Evolutionary conservation across 768 basidiomycete species (phyloP).

Genomic region (Zangia roseola): DNA sequence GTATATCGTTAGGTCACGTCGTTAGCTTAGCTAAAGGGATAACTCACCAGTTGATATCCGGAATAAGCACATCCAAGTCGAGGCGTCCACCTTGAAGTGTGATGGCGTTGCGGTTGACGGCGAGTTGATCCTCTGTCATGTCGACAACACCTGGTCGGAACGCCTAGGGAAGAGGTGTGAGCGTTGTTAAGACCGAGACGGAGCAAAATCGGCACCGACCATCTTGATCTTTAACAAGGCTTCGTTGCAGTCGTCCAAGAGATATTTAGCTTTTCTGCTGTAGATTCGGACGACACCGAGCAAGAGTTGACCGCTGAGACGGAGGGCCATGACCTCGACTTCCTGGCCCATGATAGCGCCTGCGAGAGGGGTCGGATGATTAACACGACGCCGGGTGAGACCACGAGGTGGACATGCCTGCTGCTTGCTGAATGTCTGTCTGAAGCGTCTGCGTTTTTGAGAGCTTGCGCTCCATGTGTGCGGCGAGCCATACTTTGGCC

Average conservation of each 20-base stretch:
- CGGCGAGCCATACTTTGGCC: slow-evolving; percentile 98
- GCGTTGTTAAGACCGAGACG: not conserved
- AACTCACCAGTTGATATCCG: slow-evolving; percentile 76
- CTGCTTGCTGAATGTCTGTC: slow-evolving; percentile 92
- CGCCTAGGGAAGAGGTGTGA: slow-evolving; percentile 51
- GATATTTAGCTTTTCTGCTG: slow-evolving; percentile 95
- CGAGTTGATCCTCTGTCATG: slow-evolving; percentile 91
- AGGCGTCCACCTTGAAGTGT: slow-evolving; percentile 77
- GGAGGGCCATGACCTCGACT: slow-evolving; percentile 88
- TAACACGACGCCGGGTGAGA: not conserved
- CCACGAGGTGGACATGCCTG: slow-evolving; percentile 48
- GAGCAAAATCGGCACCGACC: slow-evolving; percentile 41
- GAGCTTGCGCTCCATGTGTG: slow-evolving; percentile 97
- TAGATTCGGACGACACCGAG: slow-evolving; percentile 98
- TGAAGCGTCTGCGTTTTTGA: slow-evolving; percentile 93
- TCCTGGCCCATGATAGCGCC: slow-evolving; percentile 95
- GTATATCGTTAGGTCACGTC: slow-evolving; percentile 10
- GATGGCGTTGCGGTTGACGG: slow-evolving; percentile 84
- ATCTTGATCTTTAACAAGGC: slow-evolving; percentile 94
- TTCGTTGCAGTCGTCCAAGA: slow-evolving; percentile 97
- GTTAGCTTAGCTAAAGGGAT: not conserved
- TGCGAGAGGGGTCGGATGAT: slow-evolving; percentile 24
- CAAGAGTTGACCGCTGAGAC: slow-evolving; percentile 94
- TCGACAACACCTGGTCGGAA: slow-evolving; percentile 96
- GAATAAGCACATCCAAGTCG: slow-evolving; percentile 77